A percentile compares a stretch with the other conserved stretches of the same genome.
Evolutionary conservation across 2,329 filamentous ascomycete species (phyloP).

Genomic region (Aspergillus fischeri): DNA sequence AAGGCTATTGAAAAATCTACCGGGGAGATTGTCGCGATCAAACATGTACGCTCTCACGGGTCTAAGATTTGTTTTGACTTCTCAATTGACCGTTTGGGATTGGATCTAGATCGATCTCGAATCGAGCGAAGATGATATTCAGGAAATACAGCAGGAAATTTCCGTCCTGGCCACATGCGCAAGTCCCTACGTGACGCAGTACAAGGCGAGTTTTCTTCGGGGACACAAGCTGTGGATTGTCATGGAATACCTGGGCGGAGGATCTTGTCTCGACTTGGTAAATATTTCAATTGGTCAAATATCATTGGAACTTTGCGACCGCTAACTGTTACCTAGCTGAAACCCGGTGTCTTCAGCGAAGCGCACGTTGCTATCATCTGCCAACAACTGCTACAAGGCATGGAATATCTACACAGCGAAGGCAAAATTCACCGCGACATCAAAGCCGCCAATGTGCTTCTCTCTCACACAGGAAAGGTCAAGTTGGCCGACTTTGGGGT

Average conservation of each 20-base stretch:
- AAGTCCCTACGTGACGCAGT: constrained; percentile 90
- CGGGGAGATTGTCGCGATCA: constrained; percentile 92
- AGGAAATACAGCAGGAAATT: constrained; percentile 97
- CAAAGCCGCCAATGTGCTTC: constrained; percentile 91
- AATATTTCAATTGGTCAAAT: not conserved
- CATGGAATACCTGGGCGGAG: constrained; percentile 95
- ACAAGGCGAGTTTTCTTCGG: constrained; percentile 92
- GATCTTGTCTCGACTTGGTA: constrained; percentile 91
- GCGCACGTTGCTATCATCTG: constrained; percentile 90
- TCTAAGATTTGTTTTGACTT: not conserved
- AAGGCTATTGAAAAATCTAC: constrained; percentile 90
- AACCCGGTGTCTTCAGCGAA: constrained; percentile 85
- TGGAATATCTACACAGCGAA: constrained; percentile 89
- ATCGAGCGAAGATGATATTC: constrained; percentile 96
- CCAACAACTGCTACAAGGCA: constrained; percentile 79
- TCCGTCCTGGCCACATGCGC: constrained; percentile 91
- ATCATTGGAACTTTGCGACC: not conserved
- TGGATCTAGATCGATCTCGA: constrained; percentile 84
- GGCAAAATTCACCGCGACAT: constrained; percentile 97
- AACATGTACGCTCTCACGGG: constrained; percentile 65
- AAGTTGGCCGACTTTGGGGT: constrained; percentile 98
- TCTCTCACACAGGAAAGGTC: constrained; percentile 85
- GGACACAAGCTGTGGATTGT: constrained; percentile 99
- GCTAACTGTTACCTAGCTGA: constrained; percentile 56
- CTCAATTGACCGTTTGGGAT: constrained; percentile 13